phyloP scores from a whole-genome alignment of 2,329 filamentous ascomycete species.

The Catunica adiposa region DNA sequence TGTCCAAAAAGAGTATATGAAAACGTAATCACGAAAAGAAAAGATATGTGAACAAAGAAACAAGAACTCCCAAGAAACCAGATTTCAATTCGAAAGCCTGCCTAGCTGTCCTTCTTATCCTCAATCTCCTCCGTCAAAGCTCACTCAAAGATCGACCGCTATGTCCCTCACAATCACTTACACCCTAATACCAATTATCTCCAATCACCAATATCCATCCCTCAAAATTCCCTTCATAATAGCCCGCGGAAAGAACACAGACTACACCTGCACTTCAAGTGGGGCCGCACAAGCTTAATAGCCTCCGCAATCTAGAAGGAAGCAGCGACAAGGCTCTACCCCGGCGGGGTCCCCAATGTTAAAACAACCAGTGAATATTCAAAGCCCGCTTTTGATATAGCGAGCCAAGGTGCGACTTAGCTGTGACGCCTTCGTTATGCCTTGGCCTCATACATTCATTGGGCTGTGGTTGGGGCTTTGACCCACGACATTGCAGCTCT shows the following conservation, averaged over 20 bases:
- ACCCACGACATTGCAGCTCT: too few species aligned
- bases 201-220: neutral
- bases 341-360: neutral
- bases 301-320: neutral
- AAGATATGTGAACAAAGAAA: neutral
- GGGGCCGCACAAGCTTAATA: neutral
- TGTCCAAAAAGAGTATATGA: neutral
- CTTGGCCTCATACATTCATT: too few species aligned
- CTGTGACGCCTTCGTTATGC: too few species aligned
- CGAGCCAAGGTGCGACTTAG: too few species aligned
- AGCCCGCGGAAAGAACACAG: constrained; percentile 4
- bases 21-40: neutral
- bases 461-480: too few species aligned
- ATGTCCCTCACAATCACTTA: neutral
- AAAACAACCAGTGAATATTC: neutral
- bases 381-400: too few species aligned
- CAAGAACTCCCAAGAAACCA: neutral
- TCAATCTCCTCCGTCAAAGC: neutral
- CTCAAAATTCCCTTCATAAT: neutral
- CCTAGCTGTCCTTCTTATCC: neutral
- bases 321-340: neutral
- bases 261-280: neutral
- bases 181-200: too few species aligned
- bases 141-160: neutral
- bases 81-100: neutral